Evolutionary conservation across 2,329 filamentous ascomycete species (phyloP).

Genomic region (Fusarium verticillioides): DNA sequence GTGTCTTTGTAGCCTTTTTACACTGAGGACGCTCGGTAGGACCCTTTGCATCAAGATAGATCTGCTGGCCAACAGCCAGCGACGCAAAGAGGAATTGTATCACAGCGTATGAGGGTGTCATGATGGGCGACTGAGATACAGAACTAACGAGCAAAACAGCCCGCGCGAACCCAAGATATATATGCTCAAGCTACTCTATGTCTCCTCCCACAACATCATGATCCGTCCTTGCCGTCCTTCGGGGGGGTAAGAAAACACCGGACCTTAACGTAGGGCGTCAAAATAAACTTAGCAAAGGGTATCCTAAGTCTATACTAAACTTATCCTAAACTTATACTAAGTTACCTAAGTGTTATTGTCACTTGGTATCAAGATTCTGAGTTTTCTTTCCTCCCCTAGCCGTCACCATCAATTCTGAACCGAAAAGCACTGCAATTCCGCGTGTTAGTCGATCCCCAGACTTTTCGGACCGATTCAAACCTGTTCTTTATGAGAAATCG

Average conservation of each 20-base stretch:
- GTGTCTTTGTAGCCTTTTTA: constrained; percentile 18
- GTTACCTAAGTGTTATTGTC: neutral
- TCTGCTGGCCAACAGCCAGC: constrained; percentile 42
- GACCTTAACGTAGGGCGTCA: neutral
- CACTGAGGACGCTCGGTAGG: constrained; percentile 46
- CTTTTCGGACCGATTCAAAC: constrained; percentile 35
- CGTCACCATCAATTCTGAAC: neutral
- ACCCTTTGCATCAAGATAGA: constrained; percentile 42
- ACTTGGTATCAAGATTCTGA: neutral
- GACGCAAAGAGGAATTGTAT: constrained; percentile 35
- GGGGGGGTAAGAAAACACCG: neutral
- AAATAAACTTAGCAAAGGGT: neutral
- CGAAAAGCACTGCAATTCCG: neutral
- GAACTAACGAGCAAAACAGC: neutral
- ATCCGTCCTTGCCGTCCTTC: too few relatives aligned
- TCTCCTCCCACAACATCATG: neutral
- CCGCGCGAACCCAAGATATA: neutral
- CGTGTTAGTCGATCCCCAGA: neutral
- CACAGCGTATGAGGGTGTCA: constrained; percentile 24
- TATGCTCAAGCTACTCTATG: neutral
- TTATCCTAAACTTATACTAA: neutral
- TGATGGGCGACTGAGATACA: constrained; percentile 8
- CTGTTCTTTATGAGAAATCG: constrained; percentile 10
- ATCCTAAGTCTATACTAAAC: neutral
- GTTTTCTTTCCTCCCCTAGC: neutral